These are phyloP conservation scores for Backusella australiensis DNA, from an alignment of 192 early-diverging fungal genomes.

Conservation along the genomic window DNA sequence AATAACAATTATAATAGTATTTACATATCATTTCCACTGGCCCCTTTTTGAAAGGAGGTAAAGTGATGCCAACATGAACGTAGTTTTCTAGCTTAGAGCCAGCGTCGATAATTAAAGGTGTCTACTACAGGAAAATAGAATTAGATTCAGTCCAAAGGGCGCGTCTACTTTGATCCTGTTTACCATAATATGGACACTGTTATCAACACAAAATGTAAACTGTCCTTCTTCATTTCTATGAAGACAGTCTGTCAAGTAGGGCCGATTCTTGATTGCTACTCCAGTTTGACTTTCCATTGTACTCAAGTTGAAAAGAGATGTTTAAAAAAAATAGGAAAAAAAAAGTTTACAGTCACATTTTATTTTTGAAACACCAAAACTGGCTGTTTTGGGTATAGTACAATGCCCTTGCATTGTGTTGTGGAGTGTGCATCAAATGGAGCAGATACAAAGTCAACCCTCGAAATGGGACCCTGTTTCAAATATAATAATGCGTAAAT, in stretches of 20 bases:
- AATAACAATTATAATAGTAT: neutral
- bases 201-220: neutral
- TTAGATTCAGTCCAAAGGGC: neutral
- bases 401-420: neutral
- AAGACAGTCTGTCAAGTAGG: neutral
- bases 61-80: neutral
- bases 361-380: neutral
- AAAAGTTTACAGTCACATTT: neutral
- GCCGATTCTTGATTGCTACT: neutral
- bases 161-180: neutral
- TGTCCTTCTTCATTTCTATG: neutral
- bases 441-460: neutral
- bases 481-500: neutral
- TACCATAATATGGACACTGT: conserved; percentile 10
- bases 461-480: neutral
- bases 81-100: neutral
- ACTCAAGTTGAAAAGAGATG: neutral
- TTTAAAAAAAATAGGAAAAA: neutral
- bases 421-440: neutral
- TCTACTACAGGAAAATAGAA: neutral
- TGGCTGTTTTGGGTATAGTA: neutral
- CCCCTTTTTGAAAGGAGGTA: neutral
- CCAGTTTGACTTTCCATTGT: neutral
- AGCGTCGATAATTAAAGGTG: neutral
- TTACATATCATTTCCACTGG: neutral